These are phyloP conservation scores for Guadua angustifolia DNA, from an alignment of 176 grass and related monocot genomes.

Conservation along the genomic window DNA sequence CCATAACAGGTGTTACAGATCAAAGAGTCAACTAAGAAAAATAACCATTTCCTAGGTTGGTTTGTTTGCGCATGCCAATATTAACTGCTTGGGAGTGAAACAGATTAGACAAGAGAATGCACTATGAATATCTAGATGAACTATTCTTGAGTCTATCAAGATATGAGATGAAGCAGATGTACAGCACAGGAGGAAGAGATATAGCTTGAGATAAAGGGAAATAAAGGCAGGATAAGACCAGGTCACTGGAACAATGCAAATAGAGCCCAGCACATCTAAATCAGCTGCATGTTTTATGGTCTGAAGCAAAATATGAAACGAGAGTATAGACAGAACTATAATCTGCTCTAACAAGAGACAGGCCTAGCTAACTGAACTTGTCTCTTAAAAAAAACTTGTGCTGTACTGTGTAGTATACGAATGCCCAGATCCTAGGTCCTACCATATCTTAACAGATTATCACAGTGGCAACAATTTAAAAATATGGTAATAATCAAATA, in stretches of 20 bases:
- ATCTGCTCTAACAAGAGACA: slow-evolving; percentile 4
- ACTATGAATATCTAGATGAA: background rate
- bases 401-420: too few species aligned
- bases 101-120: background rate
- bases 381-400: background rate
- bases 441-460: background rate
- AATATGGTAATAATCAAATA: slow-evolving; percentile 1
- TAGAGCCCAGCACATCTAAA: background rate
- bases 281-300: background rate
- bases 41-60: background rate
- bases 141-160: slow-evolving; percentile 9
- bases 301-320: background rate
- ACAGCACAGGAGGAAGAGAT: background rate
- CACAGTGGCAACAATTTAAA: background rate
- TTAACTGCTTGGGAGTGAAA: slow-evolving; percentile 9
- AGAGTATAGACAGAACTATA: background rate
- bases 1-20: slow-evolving; percentile 12
- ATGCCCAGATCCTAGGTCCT: too few species aligned
- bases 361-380: background rate
- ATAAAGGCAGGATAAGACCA: slow-evolving; percentile 20
- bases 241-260: background rate
- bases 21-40: slow-evolving; percentile 22
- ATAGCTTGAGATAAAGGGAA: slow-evolving; percentile 8
- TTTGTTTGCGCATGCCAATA: background rate
- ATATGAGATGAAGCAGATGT: slow-evolving; percentile 34